These are phyloP conservation scores for Yamadazyma triangularis DNA, from an alignment of 1,139 yeast genomes.

Conservation along the genomic window DNA sequence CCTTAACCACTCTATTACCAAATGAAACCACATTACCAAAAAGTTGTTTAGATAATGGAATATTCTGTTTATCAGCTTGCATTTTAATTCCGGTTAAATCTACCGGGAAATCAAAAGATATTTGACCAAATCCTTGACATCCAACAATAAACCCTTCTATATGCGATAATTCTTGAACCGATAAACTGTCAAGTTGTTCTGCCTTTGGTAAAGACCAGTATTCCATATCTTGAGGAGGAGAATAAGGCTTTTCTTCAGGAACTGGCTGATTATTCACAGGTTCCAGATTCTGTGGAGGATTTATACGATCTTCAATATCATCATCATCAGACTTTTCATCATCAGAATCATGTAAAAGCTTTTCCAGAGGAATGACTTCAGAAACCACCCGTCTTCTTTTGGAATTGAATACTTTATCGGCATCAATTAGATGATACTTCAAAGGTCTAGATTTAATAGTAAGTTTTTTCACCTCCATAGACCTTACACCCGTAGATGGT, in stretches of 20 bases:
- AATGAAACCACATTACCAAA: conserved; percentile 61
- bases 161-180: conserved; percentile 48
- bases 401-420: conserved; percentile 36
- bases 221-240: conserved; percentile 21
- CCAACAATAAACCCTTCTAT: conserved; percentile 75
- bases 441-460: conserved; percentile 40
- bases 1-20: conserved; percentile 55
- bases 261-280: not conserved
- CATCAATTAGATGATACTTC: conserved; percentile 41
- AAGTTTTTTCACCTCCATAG: conserved; percentile 26
- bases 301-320: conserved; percentile 1
- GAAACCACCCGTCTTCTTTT: conserved; percentile 29
- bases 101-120: conserved; percentile 68
- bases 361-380: conserved; percentile 11
- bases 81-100: conserved; percentile 49
- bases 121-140: conserved; percentile 69
- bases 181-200: conserved; percentile 43
- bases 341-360: conserved; percentile 10
- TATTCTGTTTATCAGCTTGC: conserved; percentile 27
- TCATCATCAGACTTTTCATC: conserved; percentile 15
- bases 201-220: conserved; percentile 83
- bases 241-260: conserved; percentile 1
- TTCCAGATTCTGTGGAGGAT: conserved; percentile 4
- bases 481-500: conserved; percentile 11
- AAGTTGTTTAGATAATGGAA: conserved; percentile 25